Evolutionary conservation across 1,284 basidiomycete species (phyloP), one percentile per base, ranked within the genome.

Genomic region (Trametes sp.): DNA sequence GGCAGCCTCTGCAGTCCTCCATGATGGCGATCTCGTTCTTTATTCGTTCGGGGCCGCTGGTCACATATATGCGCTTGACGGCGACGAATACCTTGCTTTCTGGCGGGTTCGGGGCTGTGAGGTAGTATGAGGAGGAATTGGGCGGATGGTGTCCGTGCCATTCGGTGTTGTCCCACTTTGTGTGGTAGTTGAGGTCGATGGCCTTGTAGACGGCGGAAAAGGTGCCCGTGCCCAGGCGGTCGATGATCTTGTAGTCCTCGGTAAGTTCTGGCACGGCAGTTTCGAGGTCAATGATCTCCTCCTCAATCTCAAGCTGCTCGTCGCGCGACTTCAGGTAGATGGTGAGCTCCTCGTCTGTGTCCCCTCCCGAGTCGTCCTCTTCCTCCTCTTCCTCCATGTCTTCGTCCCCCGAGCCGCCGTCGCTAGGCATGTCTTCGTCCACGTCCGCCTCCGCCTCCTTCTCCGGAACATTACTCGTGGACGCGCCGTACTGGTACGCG

Each of bases 141-240:
- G 80, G 77, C n/a, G 81, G 84, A 69, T 90, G 89, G 48, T 79
- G 74, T 2, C 88, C 87, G 44, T 87, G 84, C 96, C 97, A 98
- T 21, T 86, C 82, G 10, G 78, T 72, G 75, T 98, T 98, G 77
- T 95, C 84, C 85, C 90, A 96, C 61, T 88, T 89, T 45, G 82
- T 76, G 70, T 93, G 86, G 73, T 92, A 88, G 61, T 86, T 80
- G 38, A 92, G 73, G 77, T 99, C 97, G 68, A 96, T 79, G 0
- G 96, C 97, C 73, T 99, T 98, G 84, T 98, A 99, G 11, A 99
- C 97, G 10, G 96, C 96, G 0, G 97, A 98, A 78, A 99, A 99
- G 2, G 97, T 99, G 26, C 97, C 95, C 65, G 97, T 98, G 16
- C 97, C 97, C 0, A 99, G 85, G 7, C 96, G 86, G 78, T 98